Conservation (phyloP, 345 rosid species). For the Kernera saxatilis region DNA sequence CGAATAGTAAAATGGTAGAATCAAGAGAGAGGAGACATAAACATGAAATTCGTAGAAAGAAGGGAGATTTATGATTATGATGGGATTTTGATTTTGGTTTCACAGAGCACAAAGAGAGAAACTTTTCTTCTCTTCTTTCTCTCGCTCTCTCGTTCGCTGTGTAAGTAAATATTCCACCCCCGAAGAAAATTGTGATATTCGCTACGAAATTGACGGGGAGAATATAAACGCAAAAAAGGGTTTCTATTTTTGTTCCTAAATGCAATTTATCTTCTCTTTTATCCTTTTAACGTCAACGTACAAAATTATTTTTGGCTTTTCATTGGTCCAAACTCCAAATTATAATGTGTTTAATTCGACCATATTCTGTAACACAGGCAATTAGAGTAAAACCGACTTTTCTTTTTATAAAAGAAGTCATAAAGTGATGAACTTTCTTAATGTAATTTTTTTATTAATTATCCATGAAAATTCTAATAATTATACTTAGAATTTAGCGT, state of each 20-base stretch:
- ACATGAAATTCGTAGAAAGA: not conserved
- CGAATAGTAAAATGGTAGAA: conserved; percentile 19
- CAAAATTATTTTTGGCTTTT: not conserved
- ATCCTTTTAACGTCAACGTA: conserved; percentile 8
- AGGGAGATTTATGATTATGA: conserved; percentile 4
- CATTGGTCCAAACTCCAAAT: not conserved
- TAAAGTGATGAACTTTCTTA: not conserved
- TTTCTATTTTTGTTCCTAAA: conserved; percentile 29
- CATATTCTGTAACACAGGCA: not conserved
- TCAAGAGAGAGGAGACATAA: conserved; percentile 18
- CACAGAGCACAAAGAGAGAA: conserved; percentile 20
- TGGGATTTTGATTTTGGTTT: conserved; percentile 14
- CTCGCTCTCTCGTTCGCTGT: conserved; percentile 3
- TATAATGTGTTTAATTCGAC: not conserved
- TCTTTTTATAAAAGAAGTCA: not conserved
- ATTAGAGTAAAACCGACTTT: not conserved
- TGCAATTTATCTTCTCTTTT: conserved; percentile 14
- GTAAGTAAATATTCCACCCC: conserved; percentile 12
- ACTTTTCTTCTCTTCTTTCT: not conserved
- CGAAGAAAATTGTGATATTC: conserved; percentile 22
- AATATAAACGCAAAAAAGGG: conserved; percentile 29
- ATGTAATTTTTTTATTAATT: not conserved
- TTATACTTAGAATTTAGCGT: too few species aligned
- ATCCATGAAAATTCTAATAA: not conserved
- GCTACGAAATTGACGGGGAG: conserved; percentile 46